Conservation (phyloP, 768 basidiomycete genomes). For the Dendrothele bispora region DNA sequence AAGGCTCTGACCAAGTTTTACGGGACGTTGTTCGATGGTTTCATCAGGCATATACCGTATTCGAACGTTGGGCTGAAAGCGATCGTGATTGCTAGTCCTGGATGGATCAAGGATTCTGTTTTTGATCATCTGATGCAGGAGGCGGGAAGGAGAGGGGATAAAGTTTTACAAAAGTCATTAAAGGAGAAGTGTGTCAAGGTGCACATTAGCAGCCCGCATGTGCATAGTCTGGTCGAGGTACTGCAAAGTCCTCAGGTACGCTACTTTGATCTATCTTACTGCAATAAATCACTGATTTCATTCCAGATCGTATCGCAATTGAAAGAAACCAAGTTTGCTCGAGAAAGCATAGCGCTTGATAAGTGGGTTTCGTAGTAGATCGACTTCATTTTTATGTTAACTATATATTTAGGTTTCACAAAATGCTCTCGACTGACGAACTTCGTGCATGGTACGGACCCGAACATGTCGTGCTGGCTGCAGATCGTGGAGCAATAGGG, state of each 20-base stretch:
- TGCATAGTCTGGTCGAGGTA: conserved; percentile 93
- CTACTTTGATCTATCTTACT: conserved; percentile 3
- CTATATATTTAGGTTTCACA: conserved; percentile 85
- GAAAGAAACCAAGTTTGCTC: conserved; percentile 95
- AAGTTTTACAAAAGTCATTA: conserved; percentile 68
- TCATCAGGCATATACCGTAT: conserved; percentile 90
- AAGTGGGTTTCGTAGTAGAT: conserved; percentile 45
- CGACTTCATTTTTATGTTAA: neutral
- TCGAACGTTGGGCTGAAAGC: conserved; percentile 70
- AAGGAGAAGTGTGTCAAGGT: conserved; percentile 88
- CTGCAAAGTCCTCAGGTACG: conserved; percentile 90
- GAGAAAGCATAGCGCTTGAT: conserved; percentile 89
- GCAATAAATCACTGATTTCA: neutral
- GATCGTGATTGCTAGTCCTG: conserved; percentile 95
- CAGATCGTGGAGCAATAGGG: conserved; percentile 91
- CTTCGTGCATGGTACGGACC: conserved; percentile 99
- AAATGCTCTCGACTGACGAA: conserved; percentile 94
- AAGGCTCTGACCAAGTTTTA: conserved; percentile 88
- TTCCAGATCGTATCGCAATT: conserved; percentile 68
- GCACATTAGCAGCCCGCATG: conserved; percentile 90
- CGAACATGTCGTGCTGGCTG: conserved; percentile 88
- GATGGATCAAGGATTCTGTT: conserved; percentile 91
- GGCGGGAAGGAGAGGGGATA: conserved; percentile 80
- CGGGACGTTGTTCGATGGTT: conserved; percentile 79
- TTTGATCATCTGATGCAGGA: conserved; percentile 83